A percentile compares a stretch with the other conserved stretches of the same genome.
phyloP scores from a whole-genome alignment of 768 basidiomycete species.

The Symmetrospora coprosmae region DNA sequence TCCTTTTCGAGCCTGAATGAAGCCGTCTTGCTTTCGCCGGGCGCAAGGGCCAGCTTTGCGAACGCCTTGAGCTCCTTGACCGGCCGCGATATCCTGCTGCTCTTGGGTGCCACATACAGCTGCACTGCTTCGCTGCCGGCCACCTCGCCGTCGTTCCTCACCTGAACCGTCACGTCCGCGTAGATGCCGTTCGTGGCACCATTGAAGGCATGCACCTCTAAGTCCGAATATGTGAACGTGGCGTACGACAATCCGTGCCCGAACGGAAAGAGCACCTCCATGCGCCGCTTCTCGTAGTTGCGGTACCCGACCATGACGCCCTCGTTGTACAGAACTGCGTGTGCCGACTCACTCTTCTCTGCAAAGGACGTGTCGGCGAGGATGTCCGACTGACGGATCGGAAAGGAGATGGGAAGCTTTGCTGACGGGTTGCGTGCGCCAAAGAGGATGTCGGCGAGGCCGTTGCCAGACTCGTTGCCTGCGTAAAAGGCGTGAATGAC shows the following conservation, averaged over 20 bases:
- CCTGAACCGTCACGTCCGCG: conserved; percentile 17
- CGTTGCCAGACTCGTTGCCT: conserved; percentile 47
- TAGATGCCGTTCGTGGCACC: conserved; percentile 8
- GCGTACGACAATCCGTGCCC: conserved; percentile 32
- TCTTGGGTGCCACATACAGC: not conserved
- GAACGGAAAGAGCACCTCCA: conserved; percentile 22
- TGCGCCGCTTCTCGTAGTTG: conserved; percentile 34
- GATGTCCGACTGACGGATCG: too few species aligned
- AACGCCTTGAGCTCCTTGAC: conserved; percentile 31
- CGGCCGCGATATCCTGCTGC: not conserved
- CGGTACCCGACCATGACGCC: conserved; percentile 36
- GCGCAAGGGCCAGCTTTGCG: conserved; percentile 28
- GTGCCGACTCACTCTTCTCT: not conserved
- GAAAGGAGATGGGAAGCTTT: conserved; percentile 41
- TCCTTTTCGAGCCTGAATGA: conserved; percentile 33
- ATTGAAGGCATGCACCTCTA: too few species aligned
- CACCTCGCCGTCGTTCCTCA: conserved; percentile 25
- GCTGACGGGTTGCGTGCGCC: conserved; percentile 50
- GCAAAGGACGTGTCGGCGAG: conserved; percentile 35
- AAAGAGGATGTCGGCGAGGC: conserved; percentile 49
- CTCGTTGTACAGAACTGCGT: conserved; percentile 30
- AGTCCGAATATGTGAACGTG: conserved; percentile 32
- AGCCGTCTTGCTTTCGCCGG: conserved; percentile 31
- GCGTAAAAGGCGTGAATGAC: conserved; percentile 21
- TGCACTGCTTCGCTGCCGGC: conserved; percentile 23